phyloP scores from a whole-genome alignment of 805 yeast genomes.

The Sugiyamaella marilandica region DNA sequence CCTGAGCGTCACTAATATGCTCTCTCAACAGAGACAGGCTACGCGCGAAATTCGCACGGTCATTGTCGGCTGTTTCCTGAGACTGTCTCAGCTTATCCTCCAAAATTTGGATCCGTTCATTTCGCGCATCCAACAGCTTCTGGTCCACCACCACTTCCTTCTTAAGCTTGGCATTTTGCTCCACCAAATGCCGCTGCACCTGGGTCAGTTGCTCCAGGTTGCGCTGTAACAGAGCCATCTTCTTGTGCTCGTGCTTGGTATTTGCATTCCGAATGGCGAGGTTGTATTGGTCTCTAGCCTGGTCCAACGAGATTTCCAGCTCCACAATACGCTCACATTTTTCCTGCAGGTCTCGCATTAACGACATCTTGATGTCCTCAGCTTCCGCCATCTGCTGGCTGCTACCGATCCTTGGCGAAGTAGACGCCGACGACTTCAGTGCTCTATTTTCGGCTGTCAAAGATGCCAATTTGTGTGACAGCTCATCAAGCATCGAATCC shows the following conservation, averaged over 20 bases:
- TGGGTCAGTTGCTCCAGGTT: slow-evolving; percentile 52
- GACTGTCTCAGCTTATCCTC: slow-evolving; percentile 44
- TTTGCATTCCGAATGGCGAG: slow-evolving; percentile 24
- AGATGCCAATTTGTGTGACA: background rate
- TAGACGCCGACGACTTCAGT: background rate
- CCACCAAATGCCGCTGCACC: slow-evolving; percentile 58
- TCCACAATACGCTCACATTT: slow-evolving; percentile 37
- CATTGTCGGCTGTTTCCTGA: slow-evolving; percentile 44
- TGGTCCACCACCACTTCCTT: slow-evolving; percentile 53
- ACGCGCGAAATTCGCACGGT: slow-evolving; percentile 45
- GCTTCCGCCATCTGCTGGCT: slow-evolving; percentile 1
- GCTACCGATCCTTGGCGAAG: background rate
- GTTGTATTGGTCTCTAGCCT: slow-evolving; percentile 35
- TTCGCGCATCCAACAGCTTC: slow-evolving; percentile 53
- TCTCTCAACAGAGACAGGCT: slow-evolving; percentile 18
- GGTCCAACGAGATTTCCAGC: slow-evolving; percentile 42
- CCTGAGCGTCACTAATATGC: slow-evolving; percentile 6
- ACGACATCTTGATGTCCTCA: slow-evolving; percentile 54
- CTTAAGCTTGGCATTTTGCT: slow-evolving; percentile 53
- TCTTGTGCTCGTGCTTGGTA: slow-evolving; percentile 38
- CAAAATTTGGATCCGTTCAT: slow-evolving; percentile 50
- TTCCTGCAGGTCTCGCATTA: slow-evolving; percentile 21
- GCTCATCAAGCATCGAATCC: background rate
- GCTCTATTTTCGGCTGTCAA: background rate
- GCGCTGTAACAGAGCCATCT: slow-evolving; percentile 50